These are phyloP conservation scores for Aspergillus heteromorphus DNA, from an alignment of 495 filamentous ascomycete genomes.

Conservation along the genomic window DNA sequence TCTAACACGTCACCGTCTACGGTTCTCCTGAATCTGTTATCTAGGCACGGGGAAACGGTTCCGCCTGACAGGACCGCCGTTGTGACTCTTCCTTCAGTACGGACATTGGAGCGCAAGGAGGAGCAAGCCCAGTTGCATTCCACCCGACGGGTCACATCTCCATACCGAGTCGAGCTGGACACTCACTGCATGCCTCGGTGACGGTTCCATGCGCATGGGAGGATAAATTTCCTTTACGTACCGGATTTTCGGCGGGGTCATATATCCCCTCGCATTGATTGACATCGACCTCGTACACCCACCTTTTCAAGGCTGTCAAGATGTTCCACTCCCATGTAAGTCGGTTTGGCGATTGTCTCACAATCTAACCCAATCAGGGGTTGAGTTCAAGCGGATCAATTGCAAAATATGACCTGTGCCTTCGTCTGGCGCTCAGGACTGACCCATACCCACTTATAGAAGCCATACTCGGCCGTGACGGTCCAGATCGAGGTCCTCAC, in stretches of 20 bases:
- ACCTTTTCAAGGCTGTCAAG: conserved; percentile 4
- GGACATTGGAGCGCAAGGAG: background rate
- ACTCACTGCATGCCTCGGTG: background rate
- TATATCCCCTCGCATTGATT: background rate
- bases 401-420: background rate
- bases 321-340: conserved; percentile 42
- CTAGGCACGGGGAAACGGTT: background rate
- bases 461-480: conserved; percentile 90
- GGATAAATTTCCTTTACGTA: background rate
- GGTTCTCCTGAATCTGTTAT: background rate
- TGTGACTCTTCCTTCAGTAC: background rate
- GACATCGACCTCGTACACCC: background rate
- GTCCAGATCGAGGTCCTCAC: conserved; percentile 92
- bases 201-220: background rate
- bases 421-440: background rate
- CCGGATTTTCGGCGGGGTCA: too few relatives aligned
- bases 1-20: conserved; percentile 15
- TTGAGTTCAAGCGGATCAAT: background rate
- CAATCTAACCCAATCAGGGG: too few relatives aligned
- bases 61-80: background rate
- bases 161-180: background rate
- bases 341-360: background rate
- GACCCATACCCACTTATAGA: conserved; percentile 37
- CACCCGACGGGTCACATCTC: background rate
- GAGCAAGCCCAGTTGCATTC: background rate